phyloP scores from a whole-genome alignment of 306 rosid species.

The Rosa chinensis region DNA sequence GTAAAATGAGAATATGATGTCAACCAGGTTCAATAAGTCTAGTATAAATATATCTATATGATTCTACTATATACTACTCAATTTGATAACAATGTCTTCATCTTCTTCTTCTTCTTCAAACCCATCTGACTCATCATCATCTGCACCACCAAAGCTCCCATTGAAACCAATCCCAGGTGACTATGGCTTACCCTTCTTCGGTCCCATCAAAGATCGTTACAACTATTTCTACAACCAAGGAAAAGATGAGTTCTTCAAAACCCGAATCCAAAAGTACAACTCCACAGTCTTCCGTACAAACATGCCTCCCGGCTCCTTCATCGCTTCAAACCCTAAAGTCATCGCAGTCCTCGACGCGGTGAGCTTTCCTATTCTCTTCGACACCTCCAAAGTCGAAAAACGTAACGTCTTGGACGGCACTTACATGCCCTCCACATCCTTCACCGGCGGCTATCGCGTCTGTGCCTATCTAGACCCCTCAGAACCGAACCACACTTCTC shows the following conservation, averaged over 20 bases:
- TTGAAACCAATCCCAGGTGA: slow-evolving; percentile 59
- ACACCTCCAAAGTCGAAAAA: slow-evolving; percentile 55
- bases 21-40: no score
- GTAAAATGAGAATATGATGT: no score
- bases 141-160: slow-evolving; percentile 28
- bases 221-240: slow-evolving; percentile 75
- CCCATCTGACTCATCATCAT: slow-evolving; percentile 14
- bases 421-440: slow-evolving; percentile 66
- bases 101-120: slow-evolving; percentile 2
- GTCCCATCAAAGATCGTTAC: slow-evolving; percentile 53
- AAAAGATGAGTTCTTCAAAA: slow-evolving; percentile 47
- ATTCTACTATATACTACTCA: not conserved
- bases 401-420: slow-evolving; percentile 68
- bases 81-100: slow-evolving; percentile 7
- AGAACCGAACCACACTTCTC: slow-evolving; percentile 45
- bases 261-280: slow-evolving; percentile 32
- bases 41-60: not conserved
- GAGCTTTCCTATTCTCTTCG: slow-evolving; percentile 61
- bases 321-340: slow-evolving; percentile 51
- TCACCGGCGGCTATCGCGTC: slow-evolving; percentile 69
- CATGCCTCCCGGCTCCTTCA: slow-evolving; percentile 80
- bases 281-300: slow-evolving; percentile 75
- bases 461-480: slow-evolving; percentile 63
- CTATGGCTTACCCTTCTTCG: slow-evolving; percentile 55
- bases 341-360: slow-evolving; percentile 53